Evolutionary conservation across 148 eudicot species (phyloP), one percentile per base, ranked within the genome.

Genomic region (Silene uniflora): DNA sequence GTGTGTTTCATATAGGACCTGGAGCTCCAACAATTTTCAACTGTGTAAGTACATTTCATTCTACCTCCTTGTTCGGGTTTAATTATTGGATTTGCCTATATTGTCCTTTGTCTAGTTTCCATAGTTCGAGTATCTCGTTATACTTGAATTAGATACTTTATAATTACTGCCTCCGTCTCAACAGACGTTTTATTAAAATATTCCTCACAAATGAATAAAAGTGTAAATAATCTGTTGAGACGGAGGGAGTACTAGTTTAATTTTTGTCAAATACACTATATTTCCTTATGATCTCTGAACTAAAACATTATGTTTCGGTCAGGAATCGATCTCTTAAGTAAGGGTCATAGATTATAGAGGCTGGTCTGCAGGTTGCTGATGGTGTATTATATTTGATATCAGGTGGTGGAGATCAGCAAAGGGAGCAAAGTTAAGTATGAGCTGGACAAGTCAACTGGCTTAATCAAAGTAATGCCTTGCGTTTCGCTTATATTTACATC

Each of bases 381-480:
- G 39, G 22, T 62, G 46, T 73, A 70, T 46, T 61, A 74, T 19
- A 22, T 78, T 71, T 17, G 65, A 67, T 32, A 35, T 76, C 90
- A 93, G 98, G 98, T 93, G 63, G 85, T 93, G 83, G 96, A 91
- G 83, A 93, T 93, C 78, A 82, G 93, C 68, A 91, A 93, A 86
- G 98, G 96, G 35, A 88, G 98, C 88, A 93, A 93, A 84, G 98
- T 93, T 14, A 93, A 93, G 86, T 93, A 93, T 62, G 98, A 91
- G 81, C 88, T 93, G 76, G 96, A 93, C 88, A 93, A 93, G 88
- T 69, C 83, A 73, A 91, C 85, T 81, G 98, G 98, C 61, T 80
- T 93, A 65, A 89, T 93, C 83, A 93, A 91, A 79, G 96, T 90
- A 81, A 78, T 66, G 81, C 10, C 77, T 35, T 56, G 9, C 55